Conservation (phyloP, 441 rosid species). For the Arabidopsis hybrid region DNA sequence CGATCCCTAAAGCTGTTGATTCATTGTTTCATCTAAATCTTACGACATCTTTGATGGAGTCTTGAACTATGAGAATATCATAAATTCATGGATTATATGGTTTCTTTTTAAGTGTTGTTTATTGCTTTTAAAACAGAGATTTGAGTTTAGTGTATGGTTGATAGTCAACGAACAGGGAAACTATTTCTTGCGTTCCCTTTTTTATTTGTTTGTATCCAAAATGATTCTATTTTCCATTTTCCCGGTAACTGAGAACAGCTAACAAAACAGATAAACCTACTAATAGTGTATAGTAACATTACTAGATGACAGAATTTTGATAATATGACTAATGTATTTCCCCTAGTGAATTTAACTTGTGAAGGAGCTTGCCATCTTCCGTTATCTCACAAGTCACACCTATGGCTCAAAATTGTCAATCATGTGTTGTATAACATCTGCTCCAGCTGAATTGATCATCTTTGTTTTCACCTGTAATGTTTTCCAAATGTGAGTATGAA, state of each 20-base stretch:
- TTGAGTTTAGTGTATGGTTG: neutral
- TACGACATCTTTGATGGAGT: conserved; percentile 19
- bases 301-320: neutral
- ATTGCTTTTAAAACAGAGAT: conserved; percentile 6
- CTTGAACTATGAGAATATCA: conserved; percentile 14
- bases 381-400: neutral
- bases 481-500: conserved; percentile 26
- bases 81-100: conserved; percentile 5
- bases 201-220: neutral
- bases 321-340: neutral
- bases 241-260: neutral
- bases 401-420: conserved; percentile 67
- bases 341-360: neutral
- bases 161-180: neutral
- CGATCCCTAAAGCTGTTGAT: conserved; percentile 14
- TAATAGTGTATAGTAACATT: neutral
- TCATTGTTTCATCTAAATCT: neutral
- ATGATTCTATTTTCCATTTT: neutral
- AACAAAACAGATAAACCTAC: neutral
- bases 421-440: conserved; percentile 84
- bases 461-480: conserved; percentile 62
- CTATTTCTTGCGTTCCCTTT: neutral
- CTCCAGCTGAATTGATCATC: conserved; percentile 71
- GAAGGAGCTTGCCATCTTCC: conserved; percentile 1
- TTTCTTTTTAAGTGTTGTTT: neutral